Evolutionary conservation across 2,329 filamentous ascomycete species (phyloP).

Genomic region (Penicillium verrucosum): DNA sequence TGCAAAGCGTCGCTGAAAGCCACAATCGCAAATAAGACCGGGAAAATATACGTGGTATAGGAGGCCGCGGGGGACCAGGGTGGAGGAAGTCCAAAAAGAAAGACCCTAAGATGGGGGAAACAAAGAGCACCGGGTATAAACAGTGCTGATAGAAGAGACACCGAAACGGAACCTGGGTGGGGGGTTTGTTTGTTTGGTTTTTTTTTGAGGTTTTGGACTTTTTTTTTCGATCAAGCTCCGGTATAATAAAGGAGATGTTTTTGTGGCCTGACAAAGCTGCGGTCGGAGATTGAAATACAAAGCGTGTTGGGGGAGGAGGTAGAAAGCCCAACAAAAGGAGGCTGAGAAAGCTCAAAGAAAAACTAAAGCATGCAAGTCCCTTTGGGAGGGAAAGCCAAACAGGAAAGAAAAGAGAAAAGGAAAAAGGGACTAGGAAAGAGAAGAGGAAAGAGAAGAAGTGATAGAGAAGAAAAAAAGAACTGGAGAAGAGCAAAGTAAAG

Average conservation of each 20-base stretch:
- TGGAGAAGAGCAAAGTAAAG: slow-evolving; percentile 21
- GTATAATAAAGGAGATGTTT: background rate
- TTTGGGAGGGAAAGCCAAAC: slow-evolving; percentile 22
- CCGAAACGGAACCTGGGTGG: background rate
- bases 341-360: slow-evolving; percentile 9
- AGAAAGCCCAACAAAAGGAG: slow-evolving; percentile 10
- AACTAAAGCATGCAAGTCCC: slow-evolving; percentile 11
- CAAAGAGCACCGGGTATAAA: slow-evolving; percentile 11
- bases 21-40: slow-evolving; percentile 15
- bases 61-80: slow-evolving; percentile 4
- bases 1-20: slow-evolving; percentile 27
- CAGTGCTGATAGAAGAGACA: slow-evolving; percentile 8
- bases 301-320: slow-evolving; percentile 1
- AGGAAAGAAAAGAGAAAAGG: slow-evolving; percentile 24
- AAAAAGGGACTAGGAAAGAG: slow-evolving; percentile 12
- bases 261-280: slow-evolving; percentile 2
- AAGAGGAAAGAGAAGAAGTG: slow-evolving; percentile 8
- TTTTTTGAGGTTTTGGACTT: background rate
- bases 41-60: slow-evolving; percentile 11
- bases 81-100: slow-evolving; percentile 5
- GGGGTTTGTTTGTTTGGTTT: background rate
- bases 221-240: background rate
- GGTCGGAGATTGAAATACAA: slow-evolving; percentile 10
- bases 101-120: slow-evolving; percentile 4
- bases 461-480: slow-evolving; percentile 15